These are phyloP conservation scores for Xanthoconium stramineum DNA, from an alignment of 768 basidiomycete genomes.

Conservation along the genomic window DNA sequence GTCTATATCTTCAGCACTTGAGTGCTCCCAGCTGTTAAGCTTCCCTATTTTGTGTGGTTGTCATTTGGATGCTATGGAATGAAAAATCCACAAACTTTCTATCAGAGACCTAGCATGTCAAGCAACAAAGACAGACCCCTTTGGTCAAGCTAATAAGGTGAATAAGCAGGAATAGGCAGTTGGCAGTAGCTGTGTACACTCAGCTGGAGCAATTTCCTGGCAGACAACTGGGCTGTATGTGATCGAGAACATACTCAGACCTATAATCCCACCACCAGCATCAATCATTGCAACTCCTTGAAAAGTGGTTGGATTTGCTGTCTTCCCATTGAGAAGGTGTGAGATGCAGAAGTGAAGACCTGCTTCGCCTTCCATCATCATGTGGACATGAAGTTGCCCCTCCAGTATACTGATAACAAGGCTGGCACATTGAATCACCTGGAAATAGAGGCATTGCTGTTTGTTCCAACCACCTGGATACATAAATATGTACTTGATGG, in stretches of 20 bases:
- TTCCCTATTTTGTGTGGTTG: not conserved
- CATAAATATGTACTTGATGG: constrained; percentile 17
- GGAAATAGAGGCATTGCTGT: constrained; percentile 15
- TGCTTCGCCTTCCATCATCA: not conserved
- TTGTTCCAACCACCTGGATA: constrained; percentile 14
- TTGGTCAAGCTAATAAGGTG: not conserved
- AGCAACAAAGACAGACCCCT: not conserved
- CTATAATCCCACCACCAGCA: not conserved
- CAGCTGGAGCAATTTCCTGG: not conserved
- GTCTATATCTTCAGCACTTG: not conserved
- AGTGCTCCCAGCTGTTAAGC: not conserved
- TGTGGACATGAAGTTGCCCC: constrained; percentile 12
- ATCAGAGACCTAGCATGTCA: not conserved
- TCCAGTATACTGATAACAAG: constrained; percentile 10
- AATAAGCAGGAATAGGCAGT: not conserved
- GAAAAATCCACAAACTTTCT: not conserved
- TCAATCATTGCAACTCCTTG: not conserved
- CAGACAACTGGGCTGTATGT: not conserved
- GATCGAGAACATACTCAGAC: not conserved
- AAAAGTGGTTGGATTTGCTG: not conserved
- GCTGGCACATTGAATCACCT: constrained; percentile 16
- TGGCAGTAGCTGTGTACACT: not conserved
- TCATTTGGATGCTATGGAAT: not conserved
- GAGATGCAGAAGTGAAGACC: not conserved
- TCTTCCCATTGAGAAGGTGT: not conserved